Evolutionary conservation across 2,329 filamentous ascomycete species (phyloP).

Genomic region (Dothideomycetes sp.): DNA sequence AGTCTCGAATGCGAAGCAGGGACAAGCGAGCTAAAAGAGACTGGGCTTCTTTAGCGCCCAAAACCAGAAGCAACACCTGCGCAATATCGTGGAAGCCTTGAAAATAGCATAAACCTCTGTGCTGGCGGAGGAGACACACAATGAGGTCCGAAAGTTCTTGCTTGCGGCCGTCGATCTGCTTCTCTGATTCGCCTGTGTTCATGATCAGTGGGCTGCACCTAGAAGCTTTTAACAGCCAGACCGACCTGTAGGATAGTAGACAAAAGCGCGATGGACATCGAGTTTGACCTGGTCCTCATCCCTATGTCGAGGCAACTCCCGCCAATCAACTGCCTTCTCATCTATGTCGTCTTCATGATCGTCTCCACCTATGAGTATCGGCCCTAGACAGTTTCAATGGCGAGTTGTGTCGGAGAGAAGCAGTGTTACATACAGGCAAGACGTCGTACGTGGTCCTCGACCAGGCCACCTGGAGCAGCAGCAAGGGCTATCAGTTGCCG

Average conservation of each 20-base stretch:
- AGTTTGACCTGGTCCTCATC: conserved; percentile 89
- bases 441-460: conserved; percentile 51
- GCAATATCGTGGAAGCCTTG: conserved; percentile 98
- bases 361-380: conserved; percentile 42
- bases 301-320: conserved; percentile 59
- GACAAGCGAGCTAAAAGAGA: conserved; percentile 71
- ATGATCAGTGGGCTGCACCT: conserved; percentile 1
- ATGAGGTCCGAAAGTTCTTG: conserved; percentile 72
- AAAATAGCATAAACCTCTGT: conserved; percentile 87
- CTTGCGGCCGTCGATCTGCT: conserved; percentile 63
- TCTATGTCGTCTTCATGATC: conserved; percentile 15
- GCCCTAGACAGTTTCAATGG: conserved; percentile 42
- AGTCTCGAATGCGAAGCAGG: conserved; percentile 84
- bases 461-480: conserved; percentile 35
- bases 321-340: conserved; percentile 39
- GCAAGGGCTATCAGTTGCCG: conserved; percentile 34
- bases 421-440: conserved; percentile 58
- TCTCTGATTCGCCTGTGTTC: conserved; percentile 53
- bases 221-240: no score
- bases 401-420: conserved; percentile 6
- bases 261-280: conserved; percentile 92
- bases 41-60: conserved; percentile 54
- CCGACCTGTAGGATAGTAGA: conserved; percentile 84
- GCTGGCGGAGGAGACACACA: conserved; percentile 64
- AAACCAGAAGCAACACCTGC: conserved; percentile 83